Conservation (phyloP, 306 rosid genomes). For the Lagenaria siceraria region DNA sequence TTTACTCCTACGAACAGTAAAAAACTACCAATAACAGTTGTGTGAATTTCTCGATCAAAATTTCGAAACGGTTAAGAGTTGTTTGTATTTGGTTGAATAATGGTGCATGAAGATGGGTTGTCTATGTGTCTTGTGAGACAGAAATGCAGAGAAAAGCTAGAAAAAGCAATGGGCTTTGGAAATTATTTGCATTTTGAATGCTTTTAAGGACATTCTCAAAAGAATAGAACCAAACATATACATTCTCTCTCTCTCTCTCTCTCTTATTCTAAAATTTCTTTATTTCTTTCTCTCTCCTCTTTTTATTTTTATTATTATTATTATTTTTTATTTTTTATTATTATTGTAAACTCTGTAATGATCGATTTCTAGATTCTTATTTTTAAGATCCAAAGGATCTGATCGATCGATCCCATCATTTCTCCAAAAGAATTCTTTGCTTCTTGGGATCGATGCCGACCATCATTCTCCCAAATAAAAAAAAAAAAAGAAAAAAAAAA, state of each 20-base stretch:
- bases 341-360: background rate
- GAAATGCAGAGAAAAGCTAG: slow-evolving; percentile 10
- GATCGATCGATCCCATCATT: slow-evolving; percentile 11
- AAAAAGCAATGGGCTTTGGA: background rate
- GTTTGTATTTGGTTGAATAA: too few species aligned
- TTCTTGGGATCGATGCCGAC: background rate
- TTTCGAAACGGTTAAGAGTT: too few species aligned
- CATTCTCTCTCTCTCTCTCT: background rate
- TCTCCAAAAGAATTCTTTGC: slow-evolving; percentile 1
- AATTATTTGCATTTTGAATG: slow-evolving; percentile 7
- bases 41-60: too few species aligned
- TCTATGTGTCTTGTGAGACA: background rate
- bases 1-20: too few species aligned
- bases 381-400: slow-evolving; percentile 6
- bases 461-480: background rate
- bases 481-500: too few species aligned
- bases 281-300: background rate
- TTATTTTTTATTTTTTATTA: background rate
- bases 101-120: background rate
- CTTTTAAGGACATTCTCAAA: slow-evolving; percentile 12
- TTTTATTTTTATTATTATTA: too few species aligned
- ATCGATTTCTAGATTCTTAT: background rate
- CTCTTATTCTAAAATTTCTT: too few species aligned
- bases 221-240: slow-evolving; percentile 3
- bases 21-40: too few species aligned